Base-by-base conservation (phyloP, 2,329 filamentous ascomycete genomes). In the Pseudogymnoascus verrucosus region DNA sequence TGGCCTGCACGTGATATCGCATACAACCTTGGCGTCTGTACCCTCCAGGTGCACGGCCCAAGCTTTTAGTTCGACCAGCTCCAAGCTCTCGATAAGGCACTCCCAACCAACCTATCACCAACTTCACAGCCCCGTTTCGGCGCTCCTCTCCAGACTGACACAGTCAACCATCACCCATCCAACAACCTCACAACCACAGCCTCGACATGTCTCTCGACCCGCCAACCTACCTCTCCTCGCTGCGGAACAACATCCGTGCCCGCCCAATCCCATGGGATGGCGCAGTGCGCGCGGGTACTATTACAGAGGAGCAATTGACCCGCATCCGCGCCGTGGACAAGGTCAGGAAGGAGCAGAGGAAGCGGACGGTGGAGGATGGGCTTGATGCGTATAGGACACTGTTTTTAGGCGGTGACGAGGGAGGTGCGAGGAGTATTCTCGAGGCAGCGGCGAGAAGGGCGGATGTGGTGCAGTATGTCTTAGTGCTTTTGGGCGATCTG, bases 301-400 rank as follows among this genome's bases (percentile, higher is more conserved):
- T 99, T 78, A 96, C 90, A 64, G 93, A 98, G 70, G 88, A 90
- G 70, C 93, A 99, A 77, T 85, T 97, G 71, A 90, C 89, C 80
- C 93, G 93, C 83, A 96, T 99, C 79, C 93, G 93, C 77, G 91
- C 93, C 66, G 91, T 98, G 71, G 95, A 98, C 77, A 98, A 97
- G 79, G 90, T 95, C 69, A 90, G 92, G 76, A 95, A 91, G 76
- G 95, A 98, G 70, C 89, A 92, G 78, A 86, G 93, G 73, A 89
- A 88, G 74, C 86, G 93, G 73, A 89, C 87, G 16, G 87, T 98
- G 66, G 90, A 96, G 75, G 79, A 78, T 63, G 90, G 97, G 77
- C 78, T 93, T 23, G 83, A 88, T 70, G 90, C 88, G 68, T 99
- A 96, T 78, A 85, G 87, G 65, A 79, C 83, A 67, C 81, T 99